Base-by-base conservation (phyloP, 2,329 filamentous ascomycete genomes). In the Ceratocystis alfenasii region DNA sequence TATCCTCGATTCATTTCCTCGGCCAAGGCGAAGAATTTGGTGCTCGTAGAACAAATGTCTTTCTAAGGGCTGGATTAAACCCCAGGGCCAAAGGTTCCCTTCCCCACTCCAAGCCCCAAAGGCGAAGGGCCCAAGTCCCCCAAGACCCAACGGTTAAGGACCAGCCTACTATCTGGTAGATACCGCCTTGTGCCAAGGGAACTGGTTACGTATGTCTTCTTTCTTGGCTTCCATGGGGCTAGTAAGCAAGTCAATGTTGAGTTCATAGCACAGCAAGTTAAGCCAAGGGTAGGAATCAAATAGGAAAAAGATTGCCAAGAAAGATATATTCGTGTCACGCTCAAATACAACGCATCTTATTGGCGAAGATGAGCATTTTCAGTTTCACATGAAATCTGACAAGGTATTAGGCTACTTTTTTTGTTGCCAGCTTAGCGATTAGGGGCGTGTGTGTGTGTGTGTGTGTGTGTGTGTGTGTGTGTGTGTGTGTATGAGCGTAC, bases 171-270 rank as follows among this genome's bases (percentile, higher is more conserved):
- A 3, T 20, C 17, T 50, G 10, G 17, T 3, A 25, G 17, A 59
- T 59, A 59, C 55, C 55, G 55, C 55, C 55, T 59, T 59, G 6
- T 59, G 55, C 55, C 25, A 59, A 59, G 55, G 28, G 15, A 41
- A 30, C 28, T 30, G 55, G 30, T 59, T 59, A 59, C 55, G 55
- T 59, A 36, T 59, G 30, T 36, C 55, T 30, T 59, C 15, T 33
- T 30, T 59, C 55, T 36, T 59, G 55, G 28, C 55, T 59, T 59
- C 55, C 28, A 59, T 10, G 55, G 15, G 36, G 10, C 36, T 4
- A 41, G 36, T 41, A 41, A 41, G 36, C 45, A 48, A 53, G 48
- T 15, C 36, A 41, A 41, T 15, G 36, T 41, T 41, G 12, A 53
- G 22, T 25, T n/a, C 20, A 48, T 12, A 28, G 48, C 20, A 15